These are phyloP conservation scores for Ophiostoma pallidulum DNA, from an alignment of 2,329 filamentous ascomycete species.

Conservation along the genomic window DNA sequence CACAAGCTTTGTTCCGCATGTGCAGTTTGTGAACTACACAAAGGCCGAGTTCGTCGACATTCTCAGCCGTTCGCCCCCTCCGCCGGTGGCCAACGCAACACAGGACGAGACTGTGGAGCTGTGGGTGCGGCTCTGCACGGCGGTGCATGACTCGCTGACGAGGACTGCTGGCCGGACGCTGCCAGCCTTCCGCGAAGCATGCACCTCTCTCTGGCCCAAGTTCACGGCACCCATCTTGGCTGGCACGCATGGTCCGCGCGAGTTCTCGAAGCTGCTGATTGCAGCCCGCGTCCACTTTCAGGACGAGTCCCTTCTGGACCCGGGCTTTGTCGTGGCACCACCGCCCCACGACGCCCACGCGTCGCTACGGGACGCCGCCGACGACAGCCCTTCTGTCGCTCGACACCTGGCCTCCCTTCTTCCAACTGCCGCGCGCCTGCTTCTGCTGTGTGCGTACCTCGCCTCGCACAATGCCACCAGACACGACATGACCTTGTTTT, in stretches of 20 bases:
- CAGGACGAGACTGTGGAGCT: constrained; percentile 53
- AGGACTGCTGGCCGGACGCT: constrained; percentile 74
- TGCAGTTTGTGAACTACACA: constrained; percentile 77
- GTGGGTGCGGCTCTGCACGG: constrained; percentile 71
- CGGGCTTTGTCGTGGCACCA: constrained; percentile 41
- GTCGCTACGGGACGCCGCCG: neutral
- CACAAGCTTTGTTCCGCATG: constrained; percentile 59
- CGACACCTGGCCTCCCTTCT: constrained; percentile 43
- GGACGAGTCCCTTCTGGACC: constrained; percentile 59
- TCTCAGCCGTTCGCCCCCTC: constrained; percentile 45
- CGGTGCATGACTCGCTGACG: constrained; percentile 78
- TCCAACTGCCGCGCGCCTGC: constrained; percentile 62
- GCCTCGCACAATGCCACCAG: constrained; percentile 69
- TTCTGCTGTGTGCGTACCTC: constrained; percentile 69
- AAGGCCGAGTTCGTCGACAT: constrained; percentile 73
- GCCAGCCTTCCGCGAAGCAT: constrained; percentile 59
- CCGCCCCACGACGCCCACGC: neutral
- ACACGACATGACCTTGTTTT: constrained; percentile 68
- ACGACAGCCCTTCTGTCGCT: constrained; percentile 15
- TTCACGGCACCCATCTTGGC: constrained; percentile 72
- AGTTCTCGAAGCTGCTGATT: constrained; percentile 77
- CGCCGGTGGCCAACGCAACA: constrained; percentile 39
- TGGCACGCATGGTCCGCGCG: constrained; percentile 63
- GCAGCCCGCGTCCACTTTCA: constrained; percentile 61
- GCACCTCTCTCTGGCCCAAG: constrained; percentile 68